Evolutionary conservation across 2,329 filamentous ascomycete species (phyloP).

Genomic region (Colletotrichum brevisporum): DNA sequence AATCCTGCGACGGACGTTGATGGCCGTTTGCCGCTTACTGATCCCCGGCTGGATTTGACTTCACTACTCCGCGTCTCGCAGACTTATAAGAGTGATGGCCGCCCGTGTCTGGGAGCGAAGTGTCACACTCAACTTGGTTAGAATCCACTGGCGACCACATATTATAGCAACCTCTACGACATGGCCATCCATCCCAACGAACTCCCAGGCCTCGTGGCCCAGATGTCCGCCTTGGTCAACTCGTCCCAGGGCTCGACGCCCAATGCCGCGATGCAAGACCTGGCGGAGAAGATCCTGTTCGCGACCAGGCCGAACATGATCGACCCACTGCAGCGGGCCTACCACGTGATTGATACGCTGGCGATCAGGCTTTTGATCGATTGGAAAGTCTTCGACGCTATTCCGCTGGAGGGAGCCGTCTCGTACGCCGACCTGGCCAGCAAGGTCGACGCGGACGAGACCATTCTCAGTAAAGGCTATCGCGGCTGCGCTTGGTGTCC

Average conservation of each 20-base stretch:
- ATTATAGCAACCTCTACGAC: not conserved
- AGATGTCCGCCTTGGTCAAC: slow-evolving; percentile 5
- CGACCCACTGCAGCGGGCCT: not conserved
- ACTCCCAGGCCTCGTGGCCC: not conserved
- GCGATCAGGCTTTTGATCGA: slow-evolving; percentile 46
- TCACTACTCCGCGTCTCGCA: too few relatives aligned
- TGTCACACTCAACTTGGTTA: too few relatives aligned
- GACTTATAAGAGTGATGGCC: too few relatives aligned
- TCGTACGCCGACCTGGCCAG: slow-evolving; percentile 48
- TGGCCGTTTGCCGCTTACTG: too few relatives aligned
- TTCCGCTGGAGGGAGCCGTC: slow-evolving; percentile 47
- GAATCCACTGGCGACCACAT: too few relatives aligned
- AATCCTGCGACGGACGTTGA: too few relatives aligned
- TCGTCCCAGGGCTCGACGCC: not conserved
- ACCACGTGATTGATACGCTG: not conserved
- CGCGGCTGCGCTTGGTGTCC: not conserved
- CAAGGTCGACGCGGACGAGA: slow-evolving; percentile 45
- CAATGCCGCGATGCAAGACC: not conserved
- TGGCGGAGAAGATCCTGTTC: slow-evolving; percentile 8
- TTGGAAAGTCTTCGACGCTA: slow-evolving; percentile 50
- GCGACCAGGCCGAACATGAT: not conserved
- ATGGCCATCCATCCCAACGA: slow-evolving; percentile 11
- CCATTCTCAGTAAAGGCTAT: slow-evolving; percentile 44
- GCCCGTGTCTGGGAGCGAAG: too few relatives aligned
- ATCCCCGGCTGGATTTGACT: too few relatives aligned